These are phyloP conservation scores for Alternaria sp. DNA, from an alignment of 2,329 filamentous ascomycete species.

Conservation along the genomic window DNA sequence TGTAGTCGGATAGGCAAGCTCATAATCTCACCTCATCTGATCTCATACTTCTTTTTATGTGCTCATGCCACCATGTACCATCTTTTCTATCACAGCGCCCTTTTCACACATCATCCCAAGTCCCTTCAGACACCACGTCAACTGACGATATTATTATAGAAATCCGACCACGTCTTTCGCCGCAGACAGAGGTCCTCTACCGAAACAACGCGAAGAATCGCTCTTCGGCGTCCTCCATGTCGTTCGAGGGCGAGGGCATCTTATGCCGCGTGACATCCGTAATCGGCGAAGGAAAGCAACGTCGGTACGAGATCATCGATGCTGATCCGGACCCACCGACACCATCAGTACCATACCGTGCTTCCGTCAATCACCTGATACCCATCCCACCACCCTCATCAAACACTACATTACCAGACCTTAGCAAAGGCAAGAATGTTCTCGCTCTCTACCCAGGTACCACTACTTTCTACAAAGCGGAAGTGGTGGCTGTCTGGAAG, in stretches of 20 bases:
- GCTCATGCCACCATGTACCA: slow-evolving; percentile 12
- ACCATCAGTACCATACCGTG: slow-evolving; percentile 51
- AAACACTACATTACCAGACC: slow-evolving; percentile 51
- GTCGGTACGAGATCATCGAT: slow-evolving; percentile 61
- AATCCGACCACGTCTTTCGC: slow-evolving; percentile 39
- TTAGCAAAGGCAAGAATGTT: slow-evolving; percentile 52
- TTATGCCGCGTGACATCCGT: slow-evolving; percentile 58
- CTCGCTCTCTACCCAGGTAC: slow-evolving; percentile 59
- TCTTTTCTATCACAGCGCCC: neutral
- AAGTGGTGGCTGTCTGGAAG: slow-evolving; percentile 54
- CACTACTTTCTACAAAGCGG: slow-evolving; percentile 61
- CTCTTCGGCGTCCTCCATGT: slow-evolving; percentile 23
- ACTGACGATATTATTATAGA: slow-evolving; percentile 14
- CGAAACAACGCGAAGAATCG: slow-evolving; percentile 55
- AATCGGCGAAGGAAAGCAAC: slow-evolving; percentile 61
- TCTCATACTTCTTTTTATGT: slow-evolving; percentile 17
- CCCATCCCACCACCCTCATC: slow-evolving; percentile 51
- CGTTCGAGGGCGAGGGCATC: slow-evolving; percentile 58
- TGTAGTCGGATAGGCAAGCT: slow-evolving; percentile 26
- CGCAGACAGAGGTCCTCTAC: slow-evolving; percentile 59
- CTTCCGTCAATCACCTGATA: slow-evolving; percentile 54
- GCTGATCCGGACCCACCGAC: slow-evolving; percentile 52
- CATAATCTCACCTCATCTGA: slow-evolving; percentile 19
- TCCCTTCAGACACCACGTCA: neutral
- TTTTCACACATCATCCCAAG: neutral